Evolutionary conservation across 176 grass and related monocot genomes (phyloP).

Genomic region (Otatea glauca): DNA sequence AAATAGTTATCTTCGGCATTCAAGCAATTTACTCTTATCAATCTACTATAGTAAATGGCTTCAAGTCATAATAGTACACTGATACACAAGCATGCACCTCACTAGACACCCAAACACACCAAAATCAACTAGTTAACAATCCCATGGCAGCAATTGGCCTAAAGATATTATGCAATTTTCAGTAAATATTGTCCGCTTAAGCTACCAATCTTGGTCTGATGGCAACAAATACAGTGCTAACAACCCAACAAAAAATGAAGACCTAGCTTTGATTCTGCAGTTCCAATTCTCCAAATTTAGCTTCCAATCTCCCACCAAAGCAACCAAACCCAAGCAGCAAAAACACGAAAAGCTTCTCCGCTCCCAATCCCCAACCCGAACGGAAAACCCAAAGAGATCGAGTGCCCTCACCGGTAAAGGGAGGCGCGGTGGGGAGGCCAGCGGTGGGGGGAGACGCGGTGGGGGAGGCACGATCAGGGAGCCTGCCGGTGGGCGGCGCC

Average conservation of each 20-base stretch:
- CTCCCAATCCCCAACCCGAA: constrained; percentile 18
- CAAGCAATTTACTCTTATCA: no score
- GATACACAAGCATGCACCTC: constrained; percentile 4
- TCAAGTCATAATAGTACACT: no score
- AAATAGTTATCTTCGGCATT: no score
- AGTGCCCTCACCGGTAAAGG: constrained; percentile 72
- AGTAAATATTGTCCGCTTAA: constrained; percentile 13
- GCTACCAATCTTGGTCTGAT: constrained; percentile 37
- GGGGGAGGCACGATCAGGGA: no score
- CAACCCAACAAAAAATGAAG: constrained; percentile 38
- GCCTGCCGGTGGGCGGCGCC: no score
- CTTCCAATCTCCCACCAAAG: constrained; percentile 45
- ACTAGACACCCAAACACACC: constrained; percentile 8
- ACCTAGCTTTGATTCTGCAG: constrained; percentile 17
- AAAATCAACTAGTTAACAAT: constrained; percentile 30
- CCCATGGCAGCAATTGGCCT: constrained; percentile 9
- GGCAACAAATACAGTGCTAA: constrained; percentile 37
- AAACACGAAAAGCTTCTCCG: constrained; percentile 4
- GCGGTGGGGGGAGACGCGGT: no score
- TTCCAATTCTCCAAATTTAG: constrained; percentile 47
- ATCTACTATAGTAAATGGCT: no score
- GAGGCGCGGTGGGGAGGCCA: no score
- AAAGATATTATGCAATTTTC: constrained; percentile 17
- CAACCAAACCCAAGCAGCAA: constrained; percentile 30
- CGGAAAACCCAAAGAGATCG: constrained; percentile 40